A percentile compares a stretch with the other conserved stretches of the same genome.
Evolutionary conservation across 2,329 filamentous ascomycete species (phyloP).

Genomic region (Trichoderma atroviride): DNA sequence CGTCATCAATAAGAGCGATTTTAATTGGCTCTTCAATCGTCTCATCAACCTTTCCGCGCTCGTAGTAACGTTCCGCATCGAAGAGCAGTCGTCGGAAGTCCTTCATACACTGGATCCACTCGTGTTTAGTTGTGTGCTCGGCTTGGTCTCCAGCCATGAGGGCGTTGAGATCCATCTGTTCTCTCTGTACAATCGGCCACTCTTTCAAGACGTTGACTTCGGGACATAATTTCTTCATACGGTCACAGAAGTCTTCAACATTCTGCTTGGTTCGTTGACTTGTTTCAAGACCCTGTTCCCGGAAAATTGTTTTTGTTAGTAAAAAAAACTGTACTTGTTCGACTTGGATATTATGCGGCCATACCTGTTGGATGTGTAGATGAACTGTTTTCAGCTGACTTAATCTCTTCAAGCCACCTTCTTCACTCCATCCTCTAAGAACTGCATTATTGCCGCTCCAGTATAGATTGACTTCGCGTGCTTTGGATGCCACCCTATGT

Average conservation of each 20-base stretch:
- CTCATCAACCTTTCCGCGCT: conserved; percentile 19
- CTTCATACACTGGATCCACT: conserved; percentile 36
- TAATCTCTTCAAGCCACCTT: conserved; percentile 33
- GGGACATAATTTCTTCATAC: conserved; percentile 27
- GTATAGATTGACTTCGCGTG: conserved; percentile 33
- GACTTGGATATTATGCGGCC: neutral
- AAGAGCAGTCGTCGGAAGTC: conserved; percentile 31
- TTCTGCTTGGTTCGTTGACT: conserved; percentile 27
- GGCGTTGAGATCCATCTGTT: conserved; percentile 7
- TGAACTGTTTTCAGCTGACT: conserved; percentile 33
- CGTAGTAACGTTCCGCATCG: conserved; percentile 29
- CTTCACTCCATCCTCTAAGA: conserved; percentile 38
- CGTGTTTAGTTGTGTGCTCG: conserved; percentile 31
- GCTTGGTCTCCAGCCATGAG: conserved; percentile 18
- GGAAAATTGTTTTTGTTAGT: neutral
- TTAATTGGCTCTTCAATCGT: conserved; percentile 33
- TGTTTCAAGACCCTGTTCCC: conserved; percentile 29
- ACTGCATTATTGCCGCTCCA: conserved; percentile 41
- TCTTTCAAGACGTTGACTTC: conserved; percentile 24
- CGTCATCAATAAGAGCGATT: conserved; percentile 46
- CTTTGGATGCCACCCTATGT: conserved; percentile 20
- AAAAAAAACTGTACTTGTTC: neutral
- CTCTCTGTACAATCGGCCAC: conserved; percentile 21
- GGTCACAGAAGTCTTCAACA: conserved; percentile 28
- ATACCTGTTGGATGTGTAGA: conserved; percentile 31